phyloP scores from a whole-genome alignment of 2,329 filamentous ascomycete species.

The Aspergillus felis region DNA sequence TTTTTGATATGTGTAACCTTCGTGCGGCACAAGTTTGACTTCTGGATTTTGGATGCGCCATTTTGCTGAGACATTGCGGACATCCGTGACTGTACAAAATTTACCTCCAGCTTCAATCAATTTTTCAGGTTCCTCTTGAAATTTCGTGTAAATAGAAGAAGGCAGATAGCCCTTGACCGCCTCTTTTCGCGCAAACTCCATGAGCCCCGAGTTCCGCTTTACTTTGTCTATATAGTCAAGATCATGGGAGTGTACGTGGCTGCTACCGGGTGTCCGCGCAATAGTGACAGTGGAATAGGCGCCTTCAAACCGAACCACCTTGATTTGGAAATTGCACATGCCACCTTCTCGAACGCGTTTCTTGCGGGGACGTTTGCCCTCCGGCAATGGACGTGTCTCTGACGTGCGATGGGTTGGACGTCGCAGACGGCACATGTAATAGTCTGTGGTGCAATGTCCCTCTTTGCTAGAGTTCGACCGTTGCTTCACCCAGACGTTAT shows the following conservation, averaged over 20 bases:
- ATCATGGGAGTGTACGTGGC: conserved; percentile 42
- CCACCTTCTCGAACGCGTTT: conserved; percentile 44
- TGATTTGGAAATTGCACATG: conserved; percentile 47
- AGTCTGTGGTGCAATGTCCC: conserved; percentile 42
- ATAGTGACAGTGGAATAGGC: conserved; percentile 43
- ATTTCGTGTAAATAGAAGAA: conserved; percentile 47
- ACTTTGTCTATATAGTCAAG: conserved; percentile 46
- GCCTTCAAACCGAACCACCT: conserved; percentile 43
- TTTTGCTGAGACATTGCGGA: conserved; percentile 46
- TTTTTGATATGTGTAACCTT: conserved; percentile 44
- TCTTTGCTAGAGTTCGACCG: conserved; percentile 40
- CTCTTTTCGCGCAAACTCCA: conserved; percentile 45
- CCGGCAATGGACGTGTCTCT: conserved; percentile 39
- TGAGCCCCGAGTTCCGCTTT: conserved; percentile 47
- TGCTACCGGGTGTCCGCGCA: conserved; percentile 39
- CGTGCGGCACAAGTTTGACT: conserved; percentile 41
- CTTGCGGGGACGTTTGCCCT: conserved; percentile 44
- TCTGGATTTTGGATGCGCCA: conserved; percentile 46
- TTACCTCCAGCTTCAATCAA: conserved; percentile 44
- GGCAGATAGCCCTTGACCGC: conserved; percentile 46
- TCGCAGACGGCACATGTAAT: conserved; percentile 46
- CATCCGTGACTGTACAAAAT: conserved; percentile 45
- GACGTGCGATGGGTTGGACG: conserved; percentile 37
- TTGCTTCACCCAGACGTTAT: conserved; percentile 50
- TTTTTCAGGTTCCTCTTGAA: conserved; percentile 43